Conservation (phyloP, 2,329 filamentous ascomycete genomes). For the Fusarium brachygibbosum region DNA sequence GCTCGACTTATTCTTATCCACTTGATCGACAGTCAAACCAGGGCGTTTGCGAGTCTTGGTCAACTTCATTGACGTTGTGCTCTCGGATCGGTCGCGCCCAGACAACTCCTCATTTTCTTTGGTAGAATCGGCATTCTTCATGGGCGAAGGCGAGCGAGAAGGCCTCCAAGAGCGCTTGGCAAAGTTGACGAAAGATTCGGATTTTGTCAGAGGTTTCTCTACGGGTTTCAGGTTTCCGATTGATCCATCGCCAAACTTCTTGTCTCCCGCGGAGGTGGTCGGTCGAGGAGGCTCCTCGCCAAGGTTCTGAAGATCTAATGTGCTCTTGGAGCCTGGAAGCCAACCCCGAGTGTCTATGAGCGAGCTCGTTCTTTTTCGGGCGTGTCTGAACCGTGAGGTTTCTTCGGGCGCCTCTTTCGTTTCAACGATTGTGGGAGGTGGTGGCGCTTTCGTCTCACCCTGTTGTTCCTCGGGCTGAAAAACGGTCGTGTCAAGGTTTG, state of each 20-base stretch:
- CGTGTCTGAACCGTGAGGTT: conserved; percentile 34
- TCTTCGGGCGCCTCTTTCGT: conserved; percentile 42
- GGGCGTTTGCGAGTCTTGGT: conserved; percentile 49
- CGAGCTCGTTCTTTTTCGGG: conserved; percentile 59
- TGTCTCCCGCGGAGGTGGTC: conserved; percentile 47
- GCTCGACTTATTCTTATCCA: conserved; percentile 43
- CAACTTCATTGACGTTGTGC: conserved; percentile 44
- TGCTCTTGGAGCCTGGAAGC: conserved; percentile 63
- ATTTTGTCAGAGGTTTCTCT: conserved; percentile 57
- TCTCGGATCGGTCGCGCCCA: conserved; percentile 46
- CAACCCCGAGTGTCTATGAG: conserved; percentile 66
- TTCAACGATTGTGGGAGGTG: conserved; percentile 39
- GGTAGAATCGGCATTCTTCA: conserved; percentile 48
- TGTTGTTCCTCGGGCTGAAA: conserved; percentile 52
- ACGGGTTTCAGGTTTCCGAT: conserved; percentile 47
- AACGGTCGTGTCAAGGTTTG: conserved; percentile 63
- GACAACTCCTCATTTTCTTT: conserved; percentile 40
- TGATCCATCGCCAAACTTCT: conserved; percentile 36
- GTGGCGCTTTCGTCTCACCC: conserved; percentile 27
- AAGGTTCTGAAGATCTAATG: conserved; percentile 46
- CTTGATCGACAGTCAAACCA: conserved; percentile 49
- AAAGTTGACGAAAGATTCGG: conserved; percentile 64
- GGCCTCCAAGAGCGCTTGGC: conserved; percentile 66
- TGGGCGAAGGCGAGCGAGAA: conserved; percentile 64
- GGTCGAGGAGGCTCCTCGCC: conserved; percentile 45